Base-by-base conservation (phyloP, 1,284 basidiomycete species). In the Malassezia sympodialis region DNA sequence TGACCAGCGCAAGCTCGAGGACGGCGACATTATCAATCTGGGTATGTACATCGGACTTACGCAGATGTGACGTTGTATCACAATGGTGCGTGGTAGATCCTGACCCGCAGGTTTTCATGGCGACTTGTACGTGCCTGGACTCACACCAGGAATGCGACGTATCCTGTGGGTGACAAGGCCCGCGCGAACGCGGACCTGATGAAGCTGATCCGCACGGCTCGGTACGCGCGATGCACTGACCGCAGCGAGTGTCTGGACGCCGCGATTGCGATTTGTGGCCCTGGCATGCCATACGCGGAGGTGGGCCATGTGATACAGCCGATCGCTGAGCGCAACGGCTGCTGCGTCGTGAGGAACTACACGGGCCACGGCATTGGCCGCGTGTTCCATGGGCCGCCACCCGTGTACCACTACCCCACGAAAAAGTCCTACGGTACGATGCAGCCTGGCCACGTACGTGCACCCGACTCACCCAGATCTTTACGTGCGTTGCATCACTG, bases 351-450 rank as follows among this genome's bases (percentile, higher is more conserved):
- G 24, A 77, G 80, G 8, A 82, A 86, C 53, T 88, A 87, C 64
- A 82, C 80, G 1, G 87, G 88, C 0, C 90, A 94, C 74, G 90
- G 90, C 0, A 93, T 96, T 54, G 88, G 89, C 1, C 79, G 77
- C 19, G 79, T 80, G 12, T 96, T 94, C 68, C 90, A 96, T 72
- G 79, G 82, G 15, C 79, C 82, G 23, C 90, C 90, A 0, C 90
- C 85, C 82, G 86, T 96, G 63, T 76, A 85, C 32, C 90, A 94
- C 72, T 77, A 80, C 54, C 49, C 59, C 27, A 74, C 70, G 39
- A 74, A 73, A 58, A 72, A 74, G 59, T 57, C 65, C n/a, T 68
- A 61, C 42, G 72, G 72, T 27, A 53, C 64, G 28, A 74, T 74
- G 72, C 65, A 72, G 60, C 61, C 63, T 0, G 72, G 72, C 10